Base-by-base conservation (phyloP, 176 grass and related monocot species). In the Rhynchospora breviuscula region DNA sequence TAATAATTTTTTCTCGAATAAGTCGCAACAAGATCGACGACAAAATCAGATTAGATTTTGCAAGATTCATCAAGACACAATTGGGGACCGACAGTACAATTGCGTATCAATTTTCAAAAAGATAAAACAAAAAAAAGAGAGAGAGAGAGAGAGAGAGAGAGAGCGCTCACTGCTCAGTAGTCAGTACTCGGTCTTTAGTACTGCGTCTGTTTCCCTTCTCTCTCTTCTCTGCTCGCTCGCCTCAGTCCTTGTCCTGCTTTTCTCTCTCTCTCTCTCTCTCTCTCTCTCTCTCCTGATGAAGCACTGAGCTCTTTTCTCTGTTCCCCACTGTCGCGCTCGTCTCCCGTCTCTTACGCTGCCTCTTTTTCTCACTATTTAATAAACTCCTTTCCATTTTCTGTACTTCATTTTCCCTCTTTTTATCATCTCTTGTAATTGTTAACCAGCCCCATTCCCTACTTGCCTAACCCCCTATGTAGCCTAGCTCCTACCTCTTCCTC, bases 261-360 rank as follows among this genome's bases (percentile, higher is more conserved):
- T 53, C 47, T 29, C 12, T 76, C 15, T 66, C 79, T 66, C 13
- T 62, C 35, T 40, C 4, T 61, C 54, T 60, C 58, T 80, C 31
- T 66, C 79, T 66, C 13, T 62, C 35, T 40, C 4, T 61, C 54
- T 60, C 58, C 59, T n/a, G 7, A 11, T 53, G 74, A 78, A 6
- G 19, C 57, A 81, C 59, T 81, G 56, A 81, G 79, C 79, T 81
- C 79, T 59, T 82, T 49, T 64, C 79, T 82, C 78, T 80, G 78
- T 44, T 80, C 56, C 54, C 13, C 78, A 63, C 78, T 80, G 78
- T 45, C n/a, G 33, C 57, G 4, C 15, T 62, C 53, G 17, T 63
- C 78, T 46, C 80, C 79, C 80, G 80, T 82, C 63, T 82, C 80
- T 82, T 82, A 48, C 80, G 80, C 80, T 82, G 61, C 80, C 45